A percentile compares a stretch with the other conserved stretches of the same genome.
These are phyloP conservation scores for Rhinocladiella similis DNA, from an alignment of 2,329 filamentous ascomycete genomes.

Conservation along the genomic window DNA sequence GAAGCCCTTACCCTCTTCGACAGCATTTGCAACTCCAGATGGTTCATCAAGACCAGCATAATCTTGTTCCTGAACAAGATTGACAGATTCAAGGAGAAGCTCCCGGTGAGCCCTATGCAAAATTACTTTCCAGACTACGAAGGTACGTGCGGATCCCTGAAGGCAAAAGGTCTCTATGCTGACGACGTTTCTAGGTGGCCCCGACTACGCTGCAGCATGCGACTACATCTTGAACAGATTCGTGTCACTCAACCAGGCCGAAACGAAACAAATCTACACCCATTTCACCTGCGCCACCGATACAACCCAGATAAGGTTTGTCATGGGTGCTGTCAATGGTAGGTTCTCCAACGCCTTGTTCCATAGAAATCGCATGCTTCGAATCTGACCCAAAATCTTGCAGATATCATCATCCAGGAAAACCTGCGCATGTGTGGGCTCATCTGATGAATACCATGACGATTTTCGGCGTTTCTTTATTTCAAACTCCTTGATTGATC, in stretches of 20 bases:
- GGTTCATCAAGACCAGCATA: conserved; percentile 72
- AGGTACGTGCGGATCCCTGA: conserved; percentile 40
- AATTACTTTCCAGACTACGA: conserved; percentile 79
- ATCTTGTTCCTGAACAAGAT: conserved; percentile 76
- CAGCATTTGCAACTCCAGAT: conserved; percentile 70
- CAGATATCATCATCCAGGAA: conserved; percentile 99
- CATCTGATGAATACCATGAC: conserved; percentile 59
- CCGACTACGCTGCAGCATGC: conserved; percentile 93
- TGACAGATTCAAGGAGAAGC: conserved; percentile 73
- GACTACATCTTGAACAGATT: conserved; percentile 99
- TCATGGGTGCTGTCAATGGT: conserved; percentile 99
- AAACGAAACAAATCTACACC: conserved; percentile 99
- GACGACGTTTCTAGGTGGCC: conserved; percentile 61
- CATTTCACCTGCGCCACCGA: conserved; percentile 99
- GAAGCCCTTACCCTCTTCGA: conserved; percentile 71
- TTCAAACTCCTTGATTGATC: conserved; percentile 13
- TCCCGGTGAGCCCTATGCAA: conserved; percentile 71
- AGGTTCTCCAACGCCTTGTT: conserved; percentile 39
- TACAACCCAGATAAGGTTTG: conserved; percentile 97
- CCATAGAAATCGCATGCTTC: background rate
- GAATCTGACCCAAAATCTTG: conserved; percentile 44
- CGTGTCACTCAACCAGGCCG: conserved; percentile 96
- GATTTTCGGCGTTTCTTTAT: conserved; percentile 9
- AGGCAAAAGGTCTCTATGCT: conserved; percentile 7
- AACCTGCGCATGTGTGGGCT: conserved; percentile 95